Evolutionary conservation across 2,329 filamentous ascomycete genomes (phyloP), one percentile per base, ranked within the genome.

Genomic region (Penicillium sp.): DNA sequence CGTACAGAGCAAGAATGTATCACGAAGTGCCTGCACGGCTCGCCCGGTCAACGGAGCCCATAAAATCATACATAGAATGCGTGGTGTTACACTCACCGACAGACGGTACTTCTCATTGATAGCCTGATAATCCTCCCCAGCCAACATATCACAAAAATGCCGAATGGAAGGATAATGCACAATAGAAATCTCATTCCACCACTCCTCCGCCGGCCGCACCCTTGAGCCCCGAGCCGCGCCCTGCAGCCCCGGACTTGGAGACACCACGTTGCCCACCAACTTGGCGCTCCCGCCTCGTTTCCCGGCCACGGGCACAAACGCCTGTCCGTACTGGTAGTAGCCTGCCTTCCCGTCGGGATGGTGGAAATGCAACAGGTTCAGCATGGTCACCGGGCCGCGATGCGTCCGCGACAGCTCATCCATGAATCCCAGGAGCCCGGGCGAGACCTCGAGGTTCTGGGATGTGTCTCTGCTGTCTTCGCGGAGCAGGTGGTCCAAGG

Each of bases 121-220:
- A 26, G 62, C 69, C 64, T 81, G 78, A 58, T 81, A 81, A 52
- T 80, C 78, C 51, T 72, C 67, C 29, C 73, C 73, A 1, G 67
- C 71, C 29, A 80, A 54, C 78, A 81, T 83, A 54, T 80, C 78
- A 29, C 75, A 75, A 54, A 83, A 83, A 59, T 83, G 79, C 45
- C 60, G 48, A 23, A 83, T 75, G 35, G 72, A 79, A 3, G 80
- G 79, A 60, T 83, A 83, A 64, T 83, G 79, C 39, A 80, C 80
- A 29, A 83, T 67, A 0, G 80, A 79, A 45, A 84, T 71, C 61
- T 84, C 80, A 57, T 83, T 76, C 80, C 80, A 84, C 36, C 63
- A 64, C 9, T 60, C 63, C 31, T 47, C 43, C 27, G 51, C 55
- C 11, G 48, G 53, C 20, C 20, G 50, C 13, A 51, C 53, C 33